phyloP scores from a whole-genome alignment of 305 asterid species.

The Solanum hybrid region DNA sequence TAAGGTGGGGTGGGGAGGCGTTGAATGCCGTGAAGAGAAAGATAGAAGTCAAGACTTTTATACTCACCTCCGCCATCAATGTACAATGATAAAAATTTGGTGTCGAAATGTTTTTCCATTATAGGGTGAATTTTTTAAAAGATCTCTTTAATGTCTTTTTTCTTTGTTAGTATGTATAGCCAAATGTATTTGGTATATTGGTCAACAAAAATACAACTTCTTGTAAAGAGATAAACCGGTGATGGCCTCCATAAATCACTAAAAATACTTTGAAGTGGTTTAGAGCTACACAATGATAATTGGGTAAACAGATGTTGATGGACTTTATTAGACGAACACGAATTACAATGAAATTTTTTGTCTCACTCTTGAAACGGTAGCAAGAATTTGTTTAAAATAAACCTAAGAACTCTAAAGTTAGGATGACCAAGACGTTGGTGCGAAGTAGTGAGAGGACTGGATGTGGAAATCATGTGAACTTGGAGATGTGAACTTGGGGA shows the following conservation, averaged over 20 bases:
- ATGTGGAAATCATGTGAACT: background rate
- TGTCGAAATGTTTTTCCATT: background rate
- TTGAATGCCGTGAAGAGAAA: too few relatives aligned
- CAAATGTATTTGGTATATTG: background rate
- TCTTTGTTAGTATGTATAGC: background rate
- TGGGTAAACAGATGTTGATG: background rate
- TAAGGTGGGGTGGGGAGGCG: too few relatives aligned
- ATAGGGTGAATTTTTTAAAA: background rate
- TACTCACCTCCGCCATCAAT: background rate
- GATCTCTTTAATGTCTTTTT: too few relatives aligned
- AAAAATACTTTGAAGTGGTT: background rate
- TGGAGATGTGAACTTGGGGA: background rate
- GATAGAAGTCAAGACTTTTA: too few relatives aligned
- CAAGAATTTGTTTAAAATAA: too few relatives aligned
- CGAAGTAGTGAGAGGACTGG: background rate
- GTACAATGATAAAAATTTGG: background rate
- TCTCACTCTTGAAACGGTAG: background rate
- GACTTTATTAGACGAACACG: background rate
- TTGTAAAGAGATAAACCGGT: background rate
- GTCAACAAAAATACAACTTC: background rate
- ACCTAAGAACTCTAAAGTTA: too few relatives aligned
- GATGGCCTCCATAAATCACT: background rate
- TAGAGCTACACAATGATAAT: background rate
- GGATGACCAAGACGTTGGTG: background rate
- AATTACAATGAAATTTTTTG: background rate